Conservation (phyloP, 805 yeast genomes). For the Suhomyces faveliae region DNA sequence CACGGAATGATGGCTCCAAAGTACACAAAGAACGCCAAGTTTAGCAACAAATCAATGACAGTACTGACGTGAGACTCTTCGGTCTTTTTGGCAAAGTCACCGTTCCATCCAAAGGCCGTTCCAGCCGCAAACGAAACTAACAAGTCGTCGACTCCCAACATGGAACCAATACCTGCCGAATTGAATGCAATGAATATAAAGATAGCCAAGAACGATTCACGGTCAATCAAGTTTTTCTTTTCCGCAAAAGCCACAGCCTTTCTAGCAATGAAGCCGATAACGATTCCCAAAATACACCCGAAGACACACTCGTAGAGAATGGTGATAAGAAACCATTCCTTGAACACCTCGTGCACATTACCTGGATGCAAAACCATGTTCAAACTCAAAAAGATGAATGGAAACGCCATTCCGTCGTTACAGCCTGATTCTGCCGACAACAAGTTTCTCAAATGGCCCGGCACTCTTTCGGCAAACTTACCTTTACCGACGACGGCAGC, state of each 20-base stretch:
- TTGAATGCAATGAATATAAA: slow-evolving; percentile 78
- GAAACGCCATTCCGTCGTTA: slow-evolving; percentile 96
- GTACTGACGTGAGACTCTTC: slow-evolving; percentile 86
- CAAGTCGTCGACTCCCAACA: slow-evolving; percentile 85
- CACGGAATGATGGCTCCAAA: slow-evolving; percentile 92
- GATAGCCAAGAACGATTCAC: slow-evolving; percentile 85
- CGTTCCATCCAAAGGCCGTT: slow-evolving; percentile 92
- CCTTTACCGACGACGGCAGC: slow-evolving; percentile 96
- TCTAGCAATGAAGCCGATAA: slow-evolving; percentile 69
- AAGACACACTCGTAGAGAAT: slow-evolving; percentile 78
- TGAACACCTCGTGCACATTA: slow-evolving; percentile 63
- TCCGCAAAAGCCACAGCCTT: slow-evolving; percentile 76
- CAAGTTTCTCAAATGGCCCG: slow-evolving; percentile 85
- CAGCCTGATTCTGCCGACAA: slow-evolving; percentile 86
- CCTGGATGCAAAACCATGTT: slow-evolving; percentile 66
- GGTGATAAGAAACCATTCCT: slow-evolving; percentile 77
- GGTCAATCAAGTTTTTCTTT: slow-evolving; percentile 63
- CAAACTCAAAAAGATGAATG: slow-evolving; percentile 73
- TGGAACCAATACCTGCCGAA: slow-evolving; percentile 87
- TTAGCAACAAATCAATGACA: slow-evolving; percentile 80
- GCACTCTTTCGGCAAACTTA: slow-evolving; percentile 84
- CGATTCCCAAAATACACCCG: slow-evolving; percentile 72
- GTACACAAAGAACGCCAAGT: slow-evolving; percentile 83
- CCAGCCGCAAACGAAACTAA: slow-evolving; percentile 91
- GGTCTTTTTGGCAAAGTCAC: slow-evolving; percentile 78